These are phyloP conservation scores for Apiospora koreana DNA, from an alignment of 2,329 filamentous ascomycete genomes.

Conservation along the genomic window DNA sequence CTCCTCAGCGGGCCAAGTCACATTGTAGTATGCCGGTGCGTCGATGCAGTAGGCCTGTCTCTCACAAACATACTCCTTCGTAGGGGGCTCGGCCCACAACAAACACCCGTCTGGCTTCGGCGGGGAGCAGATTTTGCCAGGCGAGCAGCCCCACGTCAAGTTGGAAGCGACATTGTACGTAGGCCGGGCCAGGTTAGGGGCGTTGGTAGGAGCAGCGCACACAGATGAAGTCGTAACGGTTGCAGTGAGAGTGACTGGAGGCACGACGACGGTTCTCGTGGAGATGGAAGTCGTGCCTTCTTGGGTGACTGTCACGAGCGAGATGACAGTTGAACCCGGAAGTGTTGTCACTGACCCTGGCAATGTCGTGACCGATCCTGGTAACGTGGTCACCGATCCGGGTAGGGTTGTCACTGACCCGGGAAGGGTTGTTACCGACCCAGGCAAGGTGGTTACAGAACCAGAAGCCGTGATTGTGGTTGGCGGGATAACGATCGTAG, in stretches of 20 bases:
- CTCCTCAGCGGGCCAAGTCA: slow-evolving; percentile 45
- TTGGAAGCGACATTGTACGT: slow-evolving; percentile 39
- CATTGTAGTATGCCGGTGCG: slow-evolving; percentile 37
- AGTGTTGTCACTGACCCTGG: slow-evolving; percentile 9
- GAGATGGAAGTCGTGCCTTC: slow-evolving; percentile 23
- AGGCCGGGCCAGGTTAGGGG: slow-evolving; percentile 19
- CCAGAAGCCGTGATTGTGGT: slow-evolving; percentile 18
- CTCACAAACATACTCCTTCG: slow-evolving; percentile 47
- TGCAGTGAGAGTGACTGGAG: slow-evolving; percentile 14
- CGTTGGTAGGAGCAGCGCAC: slow-evolving; percentile 48
- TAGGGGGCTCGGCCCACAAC: slow-evolving; percentile 50
- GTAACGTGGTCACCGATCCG: neutral
- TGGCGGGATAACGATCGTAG: slow-evolving; percentile 15
- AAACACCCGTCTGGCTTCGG: slow-evolving; percentile 51
- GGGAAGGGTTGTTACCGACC: slow-evolving; percentile 6
- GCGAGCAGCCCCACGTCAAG: slow-evolving; percentile 54
- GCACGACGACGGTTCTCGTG: slow-evolving; percentile 20
- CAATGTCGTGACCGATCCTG: slow-evolving; percentile 2
- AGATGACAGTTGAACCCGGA: slow-evolving; percentile 14
- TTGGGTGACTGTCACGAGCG: slow-evolving; percentile 23
- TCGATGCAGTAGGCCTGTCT: slow-evolving; percentile 43
- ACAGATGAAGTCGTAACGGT: slow-evolving; percentile 23
- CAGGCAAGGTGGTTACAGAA: slow-evolving; percentile 3
- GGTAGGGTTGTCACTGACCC: neutral
- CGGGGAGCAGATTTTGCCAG: slow-evolving; percentile 55